Evolutionary conservation across 176 grass and related monocot species (phyloP), one percentile per base, ranked within the genome.

Genomic region (Eleusine coracana): DNA sequence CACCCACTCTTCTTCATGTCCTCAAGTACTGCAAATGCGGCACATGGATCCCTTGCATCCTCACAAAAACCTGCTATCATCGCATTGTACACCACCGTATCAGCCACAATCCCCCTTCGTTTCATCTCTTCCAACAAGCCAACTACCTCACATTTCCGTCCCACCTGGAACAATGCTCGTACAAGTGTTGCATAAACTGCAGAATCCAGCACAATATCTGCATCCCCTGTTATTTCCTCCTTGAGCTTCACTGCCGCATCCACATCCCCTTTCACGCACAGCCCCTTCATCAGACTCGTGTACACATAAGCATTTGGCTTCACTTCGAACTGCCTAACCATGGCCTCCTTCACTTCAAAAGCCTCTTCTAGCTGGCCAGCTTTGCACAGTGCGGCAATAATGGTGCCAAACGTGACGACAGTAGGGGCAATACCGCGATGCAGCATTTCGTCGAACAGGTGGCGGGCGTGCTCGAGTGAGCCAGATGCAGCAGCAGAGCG

Each of bases 61-160:
- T 89, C 74, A 1, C 82, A 97, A 48, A 91, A 91, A 20, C 89
- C 91, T 0, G 84, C 87, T 5, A 93, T 85, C 78, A 97, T 88
- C 1, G 91, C 86, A 64, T 93, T 97, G 79, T 86, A 87, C 5
- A 84, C 86, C 20, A 87, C 85, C 5, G 10, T 87, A 39, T 91
- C 81, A 37, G 75, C 84, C 20, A 21, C 70, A 66, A 94, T 84
- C 11, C 72, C 75, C 42, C 60, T 93, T 25, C 38, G 59, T 34
- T 97, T 94, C 86, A 93, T 88, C 61, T 94, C 91, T 51, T 91
- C 87, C 14, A 93, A n/a, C 71, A 97, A 87, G 18, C 71, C 68
- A 66, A 79, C 82, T 1, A 94, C 89, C 41, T 94, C 91, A 20
- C 68, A 81, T 86, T 88, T 91, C 49, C 76, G 85, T 6, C 75